Conservation (phyloP, 179 eudicot species). For the Amaranthus tricolor region DNA sequence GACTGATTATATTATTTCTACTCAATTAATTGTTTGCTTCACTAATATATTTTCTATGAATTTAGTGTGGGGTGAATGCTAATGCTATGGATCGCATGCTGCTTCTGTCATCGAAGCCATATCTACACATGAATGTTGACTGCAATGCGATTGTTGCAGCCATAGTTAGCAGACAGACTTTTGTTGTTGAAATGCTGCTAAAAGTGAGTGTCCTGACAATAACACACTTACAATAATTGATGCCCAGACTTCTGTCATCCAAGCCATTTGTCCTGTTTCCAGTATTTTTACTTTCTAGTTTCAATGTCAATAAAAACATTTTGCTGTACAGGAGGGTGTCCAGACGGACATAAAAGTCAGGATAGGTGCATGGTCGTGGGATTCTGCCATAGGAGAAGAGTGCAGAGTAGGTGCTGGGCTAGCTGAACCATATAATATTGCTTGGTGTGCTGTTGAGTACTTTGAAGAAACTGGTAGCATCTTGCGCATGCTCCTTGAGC, state of each 20-base stretch:
- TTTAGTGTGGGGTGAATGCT: conserved; percentile 60
- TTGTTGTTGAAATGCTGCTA: conserved; percentile 47
- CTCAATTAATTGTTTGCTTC: neutral
- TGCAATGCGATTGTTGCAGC: conserved; percentile 67
- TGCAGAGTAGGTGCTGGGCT: conserved; percentile 68
- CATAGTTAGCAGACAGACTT: conserved; percentile 48
- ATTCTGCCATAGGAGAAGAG: conserved; percentile 55
- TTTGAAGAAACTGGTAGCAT: conserved; percentile 58
- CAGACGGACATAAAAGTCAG: conserved; percentile 48
- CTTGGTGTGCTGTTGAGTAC: conserved; percentile 76
- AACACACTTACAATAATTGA: neutral
- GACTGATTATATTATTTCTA: neutral
- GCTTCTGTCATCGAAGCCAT: conserved; percentile 61
- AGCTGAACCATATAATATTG: conserved; percentile 56
- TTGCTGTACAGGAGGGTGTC: conserved; percentile 37
- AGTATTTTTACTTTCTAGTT: neutral
- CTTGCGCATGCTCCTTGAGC: conserved; percentile 48
- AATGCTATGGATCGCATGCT: conserved; percentile 56
- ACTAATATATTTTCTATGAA: neutral
- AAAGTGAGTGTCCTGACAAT: conserved; percentile 33
- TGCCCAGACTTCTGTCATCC: neutral
- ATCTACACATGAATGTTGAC: conserved; percentile 53
- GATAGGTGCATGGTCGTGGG: conserved; percentile 77
- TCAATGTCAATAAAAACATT: neutral
- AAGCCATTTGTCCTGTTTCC: neutral